Evolutionary conservation across 2,329 filamentous ascomycete species (phyloP), one percentile per base, ranked within the genome.

Genomic region (Dichotomopilus funicola): DNA sequence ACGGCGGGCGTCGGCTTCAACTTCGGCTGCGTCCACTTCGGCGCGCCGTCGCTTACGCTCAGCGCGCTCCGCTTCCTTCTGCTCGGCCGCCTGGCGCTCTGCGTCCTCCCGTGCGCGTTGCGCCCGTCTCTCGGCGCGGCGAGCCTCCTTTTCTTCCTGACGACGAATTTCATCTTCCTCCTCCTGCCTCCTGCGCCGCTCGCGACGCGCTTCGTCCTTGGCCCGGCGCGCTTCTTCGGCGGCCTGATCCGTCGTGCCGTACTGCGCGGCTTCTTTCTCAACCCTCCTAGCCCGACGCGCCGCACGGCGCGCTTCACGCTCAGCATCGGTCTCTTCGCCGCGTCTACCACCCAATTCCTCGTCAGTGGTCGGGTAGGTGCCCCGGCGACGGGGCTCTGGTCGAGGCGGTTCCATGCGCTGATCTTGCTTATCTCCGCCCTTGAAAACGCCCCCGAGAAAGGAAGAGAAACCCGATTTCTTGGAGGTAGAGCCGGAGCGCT

Each of bases 391-490:
- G 44, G 70, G 69, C 43, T 78, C 74, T 1, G 75, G 67, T 6
- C 73, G 19, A 27, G 19, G 70, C 3, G 64, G 61, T 53, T 68
- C 67, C 50, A 64, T 63, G 50, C 68, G 65, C 6, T 64, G 60
- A 44, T 78, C 75, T 10, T 74, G 63, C 59, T 73, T 75, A 7
- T 78, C 75, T 11, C 74, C 63, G 6, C 42, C 34, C 40, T 59
- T 77, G 55, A 70, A 71, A 11, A 85, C 68, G 35, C 81, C 81
- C 50, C 82, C 82, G 61, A 91, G 83, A 5, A 90, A 73, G 34
- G 81, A 78, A 33, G 78, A 75, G 31, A 86, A 69, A 4, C 78
- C 79, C 65, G 75, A 77, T 51, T 84, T 87, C 67, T 81, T 85
- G 3, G 83, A 76, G 53, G 73, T 79, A 4, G 85, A 86, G 61